Base-by-base conservation (phyloP, 352 stramenopile species). In the Blastocystis sp. region DNA sequence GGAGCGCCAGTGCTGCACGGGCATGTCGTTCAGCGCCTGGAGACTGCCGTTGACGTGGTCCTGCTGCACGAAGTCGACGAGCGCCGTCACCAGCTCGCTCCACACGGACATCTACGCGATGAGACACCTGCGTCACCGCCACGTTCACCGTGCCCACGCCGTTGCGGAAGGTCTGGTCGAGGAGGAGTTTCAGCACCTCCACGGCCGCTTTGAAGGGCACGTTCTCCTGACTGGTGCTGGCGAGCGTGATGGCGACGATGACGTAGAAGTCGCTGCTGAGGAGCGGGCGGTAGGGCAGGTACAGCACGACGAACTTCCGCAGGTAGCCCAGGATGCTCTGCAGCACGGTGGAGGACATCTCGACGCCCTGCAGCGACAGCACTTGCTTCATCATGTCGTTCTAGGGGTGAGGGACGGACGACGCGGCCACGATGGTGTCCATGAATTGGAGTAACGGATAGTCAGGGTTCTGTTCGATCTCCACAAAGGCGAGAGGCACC, bases 251-350 rank as follows among this genome's bases (percentile, higher is more conserved):
- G 12, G 74, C 74, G 33, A 85, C 41, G 74, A 85, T 67, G 6
- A 33, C 66, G 74, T 59, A 85, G 74, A 85, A 45, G 50, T 85
- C 74, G 37, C 12, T 16, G 13, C 50, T 37, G n/a, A 85, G 13
- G 0, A 16, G 45, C n/a, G 74, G 74, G 31, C 41, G 51, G 37
- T 55, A 85, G 61, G 55, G 51, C 10, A 85, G 51, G 41, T 85
- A 85, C 1, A 85, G 74, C 41, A 26, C 21, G 33, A 69, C 6
- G 61, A 85, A 85, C n/a, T 62, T 62, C 0, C 41, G 33, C 6
- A 85, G 61, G 41, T 85, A 85, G 45, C 16, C 24, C n/a, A 85
- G 60, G 19, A 85, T 21, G 24, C 29, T 29, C 45, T 85, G 74
- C 59, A 85, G 60, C 19, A 85, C 41, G 2, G 66, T 16, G 6